These are phyloP conservation scores for Carex littledalei DNA, from an alignment of 176 grass and related monocot genomes.

Conservation along the genomic window DNA sequence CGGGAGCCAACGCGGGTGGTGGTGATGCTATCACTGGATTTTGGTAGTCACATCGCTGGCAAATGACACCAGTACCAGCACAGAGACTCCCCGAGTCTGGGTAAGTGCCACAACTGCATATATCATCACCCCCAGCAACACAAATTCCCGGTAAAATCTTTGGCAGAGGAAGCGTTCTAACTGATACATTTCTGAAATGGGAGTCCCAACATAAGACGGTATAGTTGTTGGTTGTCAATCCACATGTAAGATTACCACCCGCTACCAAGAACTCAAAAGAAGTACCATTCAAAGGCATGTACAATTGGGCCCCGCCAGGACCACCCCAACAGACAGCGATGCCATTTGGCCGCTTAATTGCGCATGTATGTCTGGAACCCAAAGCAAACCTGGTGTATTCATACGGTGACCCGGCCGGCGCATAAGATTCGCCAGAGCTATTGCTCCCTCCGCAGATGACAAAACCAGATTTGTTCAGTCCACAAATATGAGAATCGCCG, in stretches of 20 bases:
- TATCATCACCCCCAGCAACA: neutral
- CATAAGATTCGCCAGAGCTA: neutral
- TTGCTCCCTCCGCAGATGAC: conserved; percentile 37
- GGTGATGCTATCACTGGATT: neutral
- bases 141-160: conserved; percentile 54
- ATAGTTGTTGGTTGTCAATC: conserved; percentile 37
- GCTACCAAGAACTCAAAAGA: conserved; percentile 59
- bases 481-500: conserved; percentile 46
- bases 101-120: conserved; percentile 31
- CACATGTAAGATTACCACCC: conserved; percentile 64
- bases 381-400: conserved; percentile 47
- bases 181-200: neutral
- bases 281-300: conserved; percentile 20
- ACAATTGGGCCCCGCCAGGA: neutral
- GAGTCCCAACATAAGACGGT: conserved; percentile 49
- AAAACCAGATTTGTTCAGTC: conserved; percentile 13
- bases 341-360: conserved; percentile 27
- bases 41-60: conserved; percentile 25
- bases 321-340: conserved; percentile 72
- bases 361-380: conserved; percentile 62
- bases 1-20: neutral
- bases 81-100: conserved; percentile 39
- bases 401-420: conserved; percentile 1
- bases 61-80: conserved; percentile 32
- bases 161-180: conserved; percentile 20